A percentile compares a stretch with the other conserved stretches of the same genome.
These are phyloP conservation scores for Penicillium sp. DNA, from an alignment of 2,329 filamentous ascomycete genomes.

Conservation along the genomic window DNA sequence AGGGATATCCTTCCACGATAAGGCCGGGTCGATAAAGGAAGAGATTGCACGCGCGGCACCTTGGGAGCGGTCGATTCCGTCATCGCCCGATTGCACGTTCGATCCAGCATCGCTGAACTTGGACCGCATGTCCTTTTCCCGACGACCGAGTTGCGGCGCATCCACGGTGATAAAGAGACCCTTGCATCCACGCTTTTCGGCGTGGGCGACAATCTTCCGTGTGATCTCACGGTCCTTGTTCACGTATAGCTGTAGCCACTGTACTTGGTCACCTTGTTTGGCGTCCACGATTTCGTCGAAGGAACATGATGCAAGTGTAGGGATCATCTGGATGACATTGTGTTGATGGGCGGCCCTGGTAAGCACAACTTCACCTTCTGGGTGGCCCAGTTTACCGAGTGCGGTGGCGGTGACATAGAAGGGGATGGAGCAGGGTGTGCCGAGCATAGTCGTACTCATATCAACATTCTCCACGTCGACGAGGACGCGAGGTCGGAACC, in stretches of 20 bases:
- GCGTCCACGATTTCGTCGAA: slow-evolving; percentile 97
- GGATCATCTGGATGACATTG: slow-evolving; percentile 96
- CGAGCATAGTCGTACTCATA: slow-evolving; percentile 87
- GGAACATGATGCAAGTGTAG: slow-evolving; percentile 89
- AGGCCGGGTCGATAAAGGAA: slow-evolving; percentile 89
- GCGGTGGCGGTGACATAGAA: slow-evolving; percentile 97
- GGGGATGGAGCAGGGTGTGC: slow-evolving; percentile 73
- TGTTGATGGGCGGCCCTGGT: slow-evolving; percentile 79
- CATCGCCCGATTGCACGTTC: slow-evolving; percentile 67
- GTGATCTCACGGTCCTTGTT: slow-evolving; percentile 94
- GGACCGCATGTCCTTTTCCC: slow-evolving; percentile 95
- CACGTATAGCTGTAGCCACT: slow-evolving; percentile 96
- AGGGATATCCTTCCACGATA: slow-evolving; percentile 88
- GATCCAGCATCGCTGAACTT: slow-evolving; percentile 83
- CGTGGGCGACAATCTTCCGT: slow-evolving; percentile 81
- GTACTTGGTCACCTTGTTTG: slow-evolving; percentile 68
- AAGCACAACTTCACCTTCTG: slow-evolving; percentile 87
- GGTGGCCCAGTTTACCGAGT: slow-evolving; percentile 87
- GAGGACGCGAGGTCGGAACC: slow-evolving; percentile 88
- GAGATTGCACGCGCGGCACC: slow-evolving; percentile 93
- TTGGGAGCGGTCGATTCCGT: slow-evolving; percentile 74
- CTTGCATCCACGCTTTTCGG: slow-evolving; percentile 85
- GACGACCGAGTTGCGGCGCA: slow-evolving; percentile 85
- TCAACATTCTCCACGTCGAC: slow-evolving; percentile 86
- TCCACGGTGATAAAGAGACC: slow-evolving; percentile 98